Conservation (phyloP, 106 monocot species). For the Allium cepa region DNA sequence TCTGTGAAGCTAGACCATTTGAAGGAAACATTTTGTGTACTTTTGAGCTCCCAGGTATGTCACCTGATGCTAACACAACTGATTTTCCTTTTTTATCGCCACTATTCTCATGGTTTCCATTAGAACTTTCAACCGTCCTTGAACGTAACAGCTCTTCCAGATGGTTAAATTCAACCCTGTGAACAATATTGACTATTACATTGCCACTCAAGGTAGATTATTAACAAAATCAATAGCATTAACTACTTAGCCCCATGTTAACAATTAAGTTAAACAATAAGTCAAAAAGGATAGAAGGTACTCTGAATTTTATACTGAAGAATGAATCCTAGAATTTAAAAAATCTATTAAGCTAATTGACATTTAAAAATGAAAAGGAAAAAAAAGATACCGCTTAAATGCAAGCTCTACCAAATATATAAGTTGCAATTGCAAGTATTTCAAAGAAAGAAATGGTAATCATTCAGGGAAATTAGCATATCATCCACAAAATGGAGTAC, state of each 20-base stretch:
- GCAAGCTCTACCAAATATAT: too few relatives aligned
- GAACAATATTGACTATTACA: not conserved
- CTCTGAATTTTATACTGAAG: too few relatives aligned
- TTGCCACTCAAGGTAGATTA: too few relatives aligned
- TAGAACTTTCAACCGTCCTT: constrained; percentile 36
- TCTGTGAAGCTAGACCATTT: constrained; percentile 21
- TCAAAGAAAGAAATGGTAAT: not conserved
- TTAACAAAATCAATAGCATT: too few relatives aligned
- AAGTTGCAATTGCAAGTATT: not conserved
- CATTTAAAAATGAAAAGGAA: too few relatives aligned
- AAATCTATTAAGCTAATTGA: too few relatives aligned
- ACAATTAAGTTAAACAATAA: too few relatives aligned
- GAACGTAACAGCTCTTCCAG: constrained; percentile 37
- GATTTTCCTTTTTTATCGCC: constrained; percentile 5
- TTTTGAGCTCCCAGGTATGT: constrained; percentile 2
- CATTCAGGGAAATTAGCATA: too few relatives aligned
- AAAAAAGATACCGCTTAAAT: too few relatives aligned
- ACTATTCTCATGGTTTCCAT: constrained; percentile 2
- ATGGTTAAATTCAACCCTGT: constrained; percentile 48
- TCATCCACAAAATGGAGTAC: not conserved
- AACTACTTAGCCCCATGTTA: too few relatives aligned
- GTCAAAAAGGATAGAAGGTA: too few relatives aligned
- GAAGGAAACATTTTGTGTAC: not conserved
- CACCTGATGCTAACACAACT: constrained; percentile 6
- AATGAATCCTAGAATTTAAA: too few relatives aligned